Base-by-base conservation (phyloP, 129 eudicot genomes). In the Pseudognaphalium luteoalbum region DNA sequence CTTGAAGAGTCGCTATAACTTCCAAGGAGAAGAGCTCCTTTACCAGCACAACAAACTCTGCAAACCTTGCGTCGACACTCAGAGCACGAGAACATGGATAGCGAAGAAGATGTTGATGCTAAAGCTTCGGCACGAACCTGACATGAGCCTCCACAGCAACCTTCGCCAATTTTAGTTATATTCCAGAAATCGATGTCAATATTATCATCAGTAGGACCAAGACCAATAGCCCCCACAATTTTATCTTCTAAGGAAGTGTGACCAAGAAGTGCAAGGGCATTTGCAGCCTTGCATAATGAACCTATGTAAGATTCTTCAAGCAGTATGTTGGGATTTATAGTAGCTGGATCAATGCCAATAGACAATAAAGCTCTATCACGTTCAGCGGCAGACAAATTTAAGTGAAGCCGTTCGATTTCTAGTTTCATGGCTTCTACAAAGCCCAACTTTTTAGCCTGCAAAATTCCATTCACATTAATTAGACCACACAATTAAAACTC, bases 361-460 rank as follows among this genome's bases (percentile, higher is more conserved):
- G 98, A 86, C 69, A 91, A 71, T 78, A 94, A 80, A 77, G 98
- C 96, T 86, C 98, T 84, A 76, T 94, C 97, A 76, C 98, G 87
- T 62, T 86, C 97, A 66, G 98, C 97, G 80, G 98, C 98, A 68
- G 98, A 94, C 22, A 94, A 85, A 78, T 94, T 87, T 68, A 87
- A 74, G 37, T 78, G 86, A 77, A 94, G 82, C 25, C 98, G 97
- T 84, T 91, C 96, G 37, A 91, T 87, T 83, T 94, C 98, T 68
- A 94, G 93, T 83, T 91, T 94, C 98, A 94, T 91, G 44, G 96
- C 93, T 72, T 91, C 97, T 77, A 75, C 83, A 81, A 85, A 94
- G 68, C 87, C 83, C 77, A 91, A 75, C 57, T 88, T 84, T 59
- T 79, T 82, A 66, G 78, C 93, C 98, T 94, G 93, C 85, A 85